Base-by-base conservation (phyloP, 2,329 filamentous ascomycete species). In the Colletotrichum siamense region DNA sequence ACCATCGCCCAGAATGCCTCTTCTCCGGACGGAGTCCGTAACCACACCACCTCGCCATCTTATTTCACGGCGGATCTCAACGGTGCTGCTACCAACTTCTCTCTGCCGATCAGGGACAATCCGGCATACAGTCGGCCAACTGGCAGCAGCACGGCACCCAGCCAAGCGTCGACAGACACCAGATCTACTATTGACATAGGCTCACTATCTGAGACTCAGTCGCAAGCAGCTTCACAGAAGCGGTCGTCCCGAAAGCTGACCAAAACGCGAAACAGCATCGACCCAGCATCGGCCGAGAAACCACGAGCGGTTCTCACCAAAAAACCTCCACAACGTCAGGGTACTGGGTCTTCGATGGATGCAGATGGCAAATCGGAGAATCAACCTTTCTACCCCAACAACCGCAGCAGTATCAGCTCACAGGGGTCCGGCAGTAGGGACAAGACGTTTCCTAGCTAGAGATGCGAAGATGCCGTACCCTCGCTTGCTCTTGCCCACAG, bases 231-330 rank as follows among this genome's bases (percentile, higher is more conserved):
- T 9, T 77, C 78, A 32, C 82, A 82, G 22, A 87, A 84, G 76
- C 82, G 84, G n/a, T 82, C 82, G 63, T 85, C 83, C 44, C 84
- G 83, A 68, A 88, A 88, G 78, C 81, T 88, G 39, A 85, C 82
- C 24, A 89, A 89, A 80, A 82, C 78, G 68, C 84, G 86, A 30
- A 83, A 81, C 30, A 85, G 79, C 75, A 86, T 82, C 79, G 86
- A 87, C 18, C 36, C 52, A 74, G n/a, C 77, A 26, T 69, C 78
- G 39, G 63, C 72, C 24, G 85, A 87, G 68, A 85, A 81, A 71
- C 77, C 82, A 1, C 84, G 83, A 71, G 79, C 80, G 4, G 79
- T 87, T 12, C 81, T 87, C 22, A 84, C 82, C 59, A 88, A 87
- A 80, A 86, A 84, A 69, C 80, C 79, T n/a, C 79, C 81, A 5